phyloP scores from a whole-genome alignment of 768 basidiomycete genomes.

The Lactarius vividus region DNA sequence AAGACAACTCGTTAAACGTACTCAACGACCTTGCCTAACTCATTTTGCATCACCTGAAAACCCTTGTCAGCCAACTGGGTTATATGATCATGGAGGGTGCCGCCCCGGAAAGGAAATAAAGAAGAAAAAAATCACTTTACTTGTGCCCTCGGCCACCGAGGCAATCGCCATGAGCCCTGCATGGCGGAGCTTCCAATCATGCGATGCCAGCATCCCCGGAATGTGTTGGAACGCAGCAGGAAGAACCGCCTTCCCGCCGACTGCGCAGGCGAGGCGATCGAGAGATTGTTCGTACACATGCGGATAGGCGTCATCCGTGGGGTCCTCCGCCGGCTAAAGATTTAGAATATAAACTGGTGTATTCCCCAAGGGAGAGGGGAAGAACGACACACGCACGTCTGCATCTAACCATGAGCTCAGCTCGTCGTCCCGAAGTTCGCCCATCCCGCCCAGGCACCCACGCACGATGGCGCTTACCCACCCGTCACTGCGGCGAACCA shows the following conservation, averaged over 20 bases:
- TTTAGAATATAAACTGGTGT: constrained; percentile 4
- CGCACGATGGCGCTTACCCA: constrained; percentile 72
- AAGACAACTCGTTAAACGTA: constrained; percentile 37
- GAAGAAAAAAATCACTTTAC: constrained; percentile 46
- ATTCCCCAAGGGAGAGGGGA: background rate
- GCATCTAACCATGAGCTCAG: constrained; percentile 65
- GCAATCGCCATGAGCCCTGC: constrained; percentile 88
- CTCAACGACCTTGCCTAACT: constrained; percentile 80
- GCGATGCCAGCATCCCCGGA: constrained; percentile 75
- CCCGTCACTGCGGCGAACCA: constrained; percentile 65
- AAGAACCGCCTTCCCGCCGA: constrained; percentile 72
- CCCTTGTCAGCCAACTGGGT: constrained; percentile 8
- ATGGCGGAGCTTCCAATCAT: constrained; percentile 83
- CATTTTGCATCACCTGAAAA: constrained; percentile 69
- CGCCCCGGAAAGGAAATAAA: background rate
- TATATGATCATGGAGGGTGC: background rate
- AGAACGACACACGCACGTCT: constrained; percentile 53
- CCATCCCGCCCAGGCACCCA: constrained; percentile 80
- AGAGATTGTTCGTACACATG: constrained; percentile 80
- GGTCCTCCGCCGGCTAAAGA: constrained; percentile 58
- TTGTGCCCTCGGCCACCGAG: constrained; percentile 80
- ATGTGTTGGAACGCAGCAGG: constrained; percentile 82
- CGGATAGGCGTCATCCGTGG: constrained; percentile 63
- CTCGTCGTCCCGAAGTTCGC: constrained; percentile 65
- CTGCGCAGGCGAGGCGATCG: constrained; percentile 76